Conservation (phyloP, 306 rosid genomes). For the Geum urbanum region DNA sequence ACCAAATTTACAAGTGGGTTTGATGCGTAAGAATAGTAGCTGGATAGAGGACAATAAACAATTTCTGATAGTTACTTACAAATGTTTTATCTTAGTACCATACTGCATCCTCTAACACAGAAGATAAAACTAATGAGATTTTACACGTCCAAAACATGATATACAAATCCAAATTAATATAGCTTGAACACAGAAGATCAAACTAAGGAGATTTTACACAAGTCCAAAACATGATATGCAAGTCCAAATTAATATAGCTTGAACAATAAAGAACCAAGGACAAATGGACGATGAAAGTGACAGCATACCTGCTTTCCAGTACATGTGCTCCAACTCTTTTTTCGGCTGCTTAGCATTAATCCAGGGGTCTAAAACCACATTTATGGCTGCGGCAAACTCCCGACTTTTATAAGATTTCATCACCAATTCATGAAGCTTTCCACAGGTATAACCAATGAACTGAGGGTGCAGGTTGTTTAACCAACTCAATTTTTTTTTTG, state of each 20-base stretch:
- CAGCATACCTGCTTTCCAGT: constrained; percentile 79
- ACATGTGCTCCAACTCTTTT: constrained; percentile 72
- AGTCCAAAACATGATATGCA: neutral
- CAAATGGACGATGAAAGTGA: constrained; percentile 1
- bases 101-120: neutral
- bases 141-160: neutral
- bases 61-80: neutral
- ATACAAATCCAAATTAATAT: too few relatives aligned
- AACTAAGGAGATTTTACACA: neutral
- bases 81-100: neutral
- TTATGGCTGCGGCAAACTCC: constrained; percentile 91
- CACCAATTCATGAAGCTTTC: constrained; percentile 88
- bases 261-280: constrained; percentile 11
- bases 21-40: neutral
- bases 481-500: constrained; percentile 25
- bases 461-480: constrained; percentile 69
- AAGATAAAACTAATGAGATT: neutral
- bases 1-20: neutral
- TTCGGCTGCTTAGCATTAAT: constrained; percentile 90
- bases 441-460: constrained; percentile 82
- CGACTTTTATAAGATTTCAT: constrained; percentile 93
- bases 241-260: neutral
- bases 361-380: constrained; percentile 98
- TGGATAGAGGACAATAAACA: too few relatives aligned
- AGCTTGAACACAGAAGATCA: too few relatives aligned